Conservation (phyloP, 179 eudicot species). For the Carnegiea gigantea region DNA sequence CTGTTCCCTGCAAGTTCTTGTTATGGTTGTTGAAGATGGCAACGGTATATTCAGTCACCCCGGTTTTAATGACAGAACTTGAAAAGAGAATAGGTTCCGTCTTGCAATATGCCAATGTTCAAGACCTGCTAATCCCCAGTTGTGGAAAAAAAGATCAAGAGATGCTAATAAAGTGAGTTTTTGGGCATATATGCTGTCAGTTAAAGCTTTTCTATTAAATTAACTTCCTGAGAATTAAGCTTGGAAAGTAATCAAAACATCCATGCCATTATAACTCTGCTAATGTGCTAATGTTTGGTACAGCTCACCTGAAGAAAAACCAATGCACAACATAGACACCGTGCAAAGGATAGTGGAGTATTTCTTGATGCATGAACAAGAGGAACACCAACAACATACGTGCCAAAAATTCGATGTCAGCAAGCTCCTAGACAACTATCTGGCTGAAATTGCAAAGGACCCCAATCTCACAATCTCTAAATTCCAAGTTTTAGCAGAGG, state of each 20-base stretch:
- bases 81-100: conserved; percentile 56
- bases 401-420: conserved; percentile 39
- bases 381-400: conserved; percentile 35
- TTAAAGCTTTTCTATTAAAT: neutral
- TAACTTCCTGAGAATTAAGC: neutral
- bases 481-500: conserved; percentile 50
- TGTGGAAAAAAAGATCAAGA: conserved; percentile 37
- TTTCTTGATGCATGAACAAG: conserved; percentile 53
- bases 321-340: conserved; percentile 43
- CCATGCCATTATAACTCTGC: neutral
- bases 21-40: conserved; percentile 58
- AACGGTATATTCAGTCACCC: conserved; percentile 44
- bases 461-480: conserved; percentile 44
- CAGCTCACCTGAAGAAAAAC: conserved; percentile 47
- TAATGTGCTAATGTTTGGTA: conserved; percentile 6
- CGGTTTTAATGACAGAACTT: conserved; percentile 59
- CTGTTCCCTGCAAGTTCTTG: conserved; percentile 50
- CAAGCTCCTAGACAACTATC: conserved; percentile 55
- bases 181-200: neutral
- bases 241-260: neutral
- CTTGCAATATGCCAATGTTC: conserved; percentile 45
- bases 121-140: conserved; percentile 51
- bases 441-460: conserved; percentile 54
- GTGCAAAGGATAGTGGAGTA: conserved; percentile 58
- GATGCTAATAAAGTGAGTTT: conserved; percentile 38